Conservation (phyloP, 441 rosid species). For the Erysimum cheiri region DNA sequence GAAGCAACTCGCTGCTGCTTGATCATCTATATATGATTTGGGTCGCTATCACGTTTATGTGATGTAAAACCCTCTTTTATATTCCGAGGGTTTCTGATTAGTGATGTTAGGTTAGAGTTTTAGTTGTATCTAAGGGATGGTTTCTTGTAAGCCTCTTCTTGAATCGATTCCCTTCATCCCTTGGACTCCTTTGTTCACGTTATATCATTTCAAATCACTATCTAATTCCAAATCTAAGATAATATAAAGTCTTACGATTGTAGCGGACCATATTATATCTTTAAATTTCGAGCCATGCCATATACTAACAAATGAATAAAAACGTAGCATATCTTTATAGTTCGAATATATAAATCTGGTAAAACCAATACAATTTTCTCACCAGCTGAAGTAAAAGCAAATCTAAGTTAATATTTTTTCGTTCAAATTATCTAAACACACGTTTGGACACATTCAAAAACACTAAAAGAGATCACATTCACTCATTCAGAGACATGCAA, state of each 20-base stretch:
- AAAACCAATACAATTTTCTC: neutral
- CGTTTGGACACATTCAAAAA: constrained; percentile 3
- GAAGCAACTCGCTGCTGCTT: constrained; percentile 57
- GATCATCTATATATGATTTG: constrained; percentile 19
- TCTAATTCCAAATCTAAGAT: neutral
- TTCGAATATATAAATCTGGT: neutral
- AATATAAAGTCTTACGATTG: neutral
- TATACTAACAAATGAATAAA: neutral
- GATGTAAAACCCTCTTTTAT: constrained; percentile 10
- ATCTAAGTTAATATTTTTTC: neutral
- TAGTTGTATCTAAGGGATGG: neutral
- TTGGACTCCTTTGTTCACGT: neutral
- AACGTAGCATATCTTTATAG: neutral
- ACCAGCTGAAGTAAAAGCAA: constrained; percentile 7
- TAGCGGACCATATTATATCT: neutral
- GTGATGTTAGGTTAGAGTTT: constrained; percentile 4
- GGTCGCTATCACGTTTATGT: neutral
- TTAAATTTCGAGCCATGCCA: neutral
- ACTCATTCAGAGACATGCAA: constrained; percentile 35
- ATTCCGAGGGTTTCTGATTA: constrained; percentile 4
- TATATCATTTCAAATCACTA: neutral
- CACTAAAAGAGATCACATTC: constrained; percentile 22
- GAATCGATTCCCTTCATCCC: neutral
- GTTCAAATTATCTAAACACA: constrained; percentile 5
- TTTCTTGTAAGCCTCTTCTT: neutral